These are phyloP conservation scores for Terfezia boudieri DNA, from an alignment of 495 filamentous ascomycete genomes.

Conservation along the genomic window DNA sequence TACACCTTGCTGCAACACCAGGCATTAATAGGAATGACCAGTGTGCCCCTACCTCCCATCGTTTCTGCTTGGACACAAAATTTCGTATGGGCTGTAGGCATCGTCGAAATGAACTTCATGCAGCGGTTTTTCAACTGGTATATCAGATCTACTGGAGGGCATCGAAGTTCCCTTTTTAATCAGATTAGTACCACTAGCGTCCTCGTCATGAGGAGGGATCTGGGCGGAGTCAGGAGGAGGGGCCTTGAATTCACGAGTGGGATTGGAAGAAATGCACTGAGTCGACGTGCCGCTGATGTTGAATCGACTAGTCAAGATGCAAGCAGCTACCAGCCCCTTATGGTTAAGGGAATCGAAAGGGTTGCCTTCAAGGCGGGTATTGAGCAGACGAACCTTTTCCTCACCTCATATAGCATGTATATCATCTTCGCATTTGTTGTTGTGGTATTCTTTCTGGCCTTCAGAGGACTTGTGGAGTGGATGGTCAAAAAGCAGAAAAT, in stretches of 20 bases:
- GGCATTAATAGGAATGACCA: conserved; percentile 66
- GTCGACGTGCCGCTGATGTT: background rate
- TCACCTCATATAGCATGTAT: conserved; percentile 79
- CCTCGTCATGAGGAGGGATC: conserved; percentile 35
- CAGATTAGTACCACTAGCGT: conserved; percentile 44
- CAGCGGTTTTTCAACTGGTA: conserved; percentile 81
- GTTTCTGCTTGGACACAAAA: conserved; percentile 85
- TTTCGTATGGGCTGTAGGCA: conserved; percentile 92
- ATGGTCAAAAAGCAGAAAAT: conserved; percentile 46
- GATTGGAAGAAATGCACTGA: background rate
- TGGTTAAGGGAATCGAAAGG: conserved; percentile 65
- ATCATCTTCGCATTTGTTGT: conserved; percentile 40
- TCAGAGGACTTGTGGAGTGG: conserved; percentile 34
- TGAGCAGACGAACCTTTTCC: conserved; percentile 73
- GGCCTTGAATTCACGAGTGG: background rate
- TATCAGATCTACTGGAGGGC: conserved; percentile 71
- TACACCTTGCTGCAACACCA: conserved; percentile 88
- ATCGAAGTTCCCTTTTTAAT: background rate
- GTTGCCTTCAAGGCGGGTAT: conserved; percentile 64
- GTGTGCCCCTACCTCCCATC: conserved; percentile 60
- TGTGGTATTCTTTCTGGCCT: conserved; percentile 55
- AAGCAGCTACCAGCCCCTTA: conserved; percentile 2
- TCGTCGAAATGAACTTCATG: conserved; percentile 65
- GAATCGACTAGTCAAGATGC: background rate
- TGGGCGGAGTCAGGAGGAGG: conserved; percentile 11